A percentile compares a stretch with the other conserved stretches of the same genome.
These are phyloP conservation scores for Epichloe hybrida DNA, from an alignment of 2,329 filamentous ascomycete species.

Conservation along the genomic window DNA sequence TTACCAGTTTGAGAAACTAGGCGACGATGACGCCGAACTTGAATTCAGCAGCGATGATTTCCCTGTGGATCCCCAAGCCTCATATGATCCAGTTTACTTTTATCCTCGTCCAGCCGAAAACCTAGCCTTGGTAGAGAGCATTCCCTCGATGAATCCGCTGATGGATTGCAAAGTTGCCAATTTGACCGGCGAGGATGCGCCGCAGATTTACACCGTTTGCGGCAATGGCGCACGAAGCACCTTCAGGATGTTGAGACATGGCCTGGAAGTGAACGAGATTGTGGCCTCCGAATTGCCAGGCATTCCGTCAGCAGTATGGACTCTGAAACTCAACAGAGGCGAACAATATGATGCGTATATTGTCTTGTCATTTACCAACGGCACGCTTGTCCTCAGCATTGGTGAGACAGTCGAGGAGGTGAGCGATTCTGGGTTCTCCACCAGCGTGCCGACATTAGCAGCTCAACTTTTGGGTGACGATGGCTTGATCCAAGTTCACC, in stretches of 20 bases:
- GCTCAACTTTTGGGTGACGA: conserved; percentile 92
- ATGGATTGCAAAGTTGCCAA: conserved; percentile 89
- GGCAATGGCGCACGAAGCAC: conserved; percentile 79
- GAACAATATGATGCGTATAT: conserved; percentile 92
- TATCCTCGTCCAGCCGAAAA: conserved; percentile 68
- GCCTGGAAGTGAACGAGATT: conserved; percentile 83
- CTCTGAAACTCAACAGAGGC: conserved; percentile 67
- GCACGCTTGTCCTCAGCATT: conserved; percentile 84
- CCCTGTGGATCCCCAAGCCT: conserved; percentile 58
- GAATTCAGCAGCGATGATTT: conserved; percentile 78
- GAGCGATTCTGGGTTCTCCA: conserved; percentile 82
- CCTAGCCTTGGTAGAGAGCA: conserved; percentile 68
- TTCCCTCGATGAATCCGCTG: conserved; percentile 81
- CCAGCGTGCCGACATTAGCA: conserved; percentile 76
- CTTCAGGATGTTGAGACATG: conserved; percentile 86
- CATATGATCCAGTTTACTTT: conserved; percentile 74
- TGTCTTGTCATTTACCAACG: conserved; percentile 82
- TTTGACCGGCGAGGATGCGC: conserved; percentile 79
- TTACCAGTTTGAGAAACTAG: conserved; percentile 94
- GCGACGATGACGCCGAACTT: conserved; percentile 82
- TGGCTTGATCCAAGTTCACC: conserved; percentile 84
- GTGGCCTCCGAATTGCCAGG: conserved; percentile 87
- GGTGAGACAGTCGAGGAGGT: conserved; percentile 96
- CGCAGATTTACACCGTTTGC: conserved; percentile 88
- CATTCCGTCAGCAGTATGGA: conserved; percentile 88